These are phyloP conservation scores for Pochonia chlamydosporia DNA, from an alignment of 2,329 filamentous ascomycete genomes.

Conservation along the genomic window DNA sequence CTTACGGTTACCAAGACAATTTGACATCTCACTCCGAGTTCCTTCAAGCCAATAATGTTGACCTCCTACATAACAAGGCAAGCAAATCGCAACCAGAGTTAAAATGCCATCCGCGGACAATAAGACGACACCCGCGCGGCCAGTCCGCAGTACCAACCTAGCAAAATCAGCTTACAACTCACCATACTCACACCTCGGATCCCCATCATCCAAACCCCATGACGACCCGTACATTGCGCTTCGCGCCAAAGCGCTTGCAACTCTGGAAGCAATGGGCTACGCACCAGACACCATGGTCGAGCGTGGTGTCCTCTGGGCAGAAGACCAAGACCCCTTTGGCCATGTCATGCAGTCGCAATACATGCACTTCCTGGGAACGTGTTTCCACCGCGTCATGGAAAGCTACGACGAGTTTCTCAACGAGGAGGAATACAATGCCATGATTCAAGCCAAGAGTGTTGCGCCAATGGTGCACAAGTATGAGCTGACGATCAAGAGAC, in stretches of 20 bases:
- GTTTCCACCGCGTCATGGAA: slow-evolving; percentile 17
- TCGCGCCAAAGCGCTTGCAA: slow-evolving; percentile 8
- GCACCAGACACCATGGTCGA: slow-evolving; percentile 11
- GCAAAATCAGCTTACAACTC: neutral
- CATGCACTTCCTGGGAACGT: slow-evolving; percentile 16
- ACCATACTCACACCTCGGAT: neutral
- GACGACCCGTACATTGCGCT: slow-evolving; percentile 1
- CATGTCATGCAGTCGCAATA: slow-evolving; percentile 20
- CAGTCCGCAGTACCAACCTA: no score
- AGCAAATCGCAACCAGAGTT: no score
- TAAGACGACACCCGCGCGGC: no score
- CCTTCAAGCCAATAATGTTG: no score
- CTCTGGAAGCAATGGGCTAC: slow-evolving; percentile 12
- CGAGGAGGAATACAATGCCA: slow-evolving; percentile 17
- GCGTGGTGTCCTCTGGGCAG: slow-evolving; percentile 18
- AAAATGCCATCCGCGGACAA: no score
- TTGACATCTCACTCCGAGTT: no score
- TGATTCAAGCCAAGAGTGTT: slow-evolving; percentile 15
- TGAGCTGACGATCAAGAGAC: slow-evolving; percentile 14
- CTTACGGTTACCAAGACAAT: no score
- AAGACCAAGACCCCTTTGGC: slow-evolving; percentile 19
- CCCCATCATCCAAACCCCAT: neutral
- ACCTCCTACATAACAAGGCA: no score
- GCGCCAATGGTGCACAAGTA: slow-evolving; percentile 16
- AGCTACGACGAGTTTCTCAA: slow-evolving; percentile 18